Evolutionary conservation across 1,284 basidiomycete species (phyloP).

Genomic region (Agaricales sp.): DNA sequence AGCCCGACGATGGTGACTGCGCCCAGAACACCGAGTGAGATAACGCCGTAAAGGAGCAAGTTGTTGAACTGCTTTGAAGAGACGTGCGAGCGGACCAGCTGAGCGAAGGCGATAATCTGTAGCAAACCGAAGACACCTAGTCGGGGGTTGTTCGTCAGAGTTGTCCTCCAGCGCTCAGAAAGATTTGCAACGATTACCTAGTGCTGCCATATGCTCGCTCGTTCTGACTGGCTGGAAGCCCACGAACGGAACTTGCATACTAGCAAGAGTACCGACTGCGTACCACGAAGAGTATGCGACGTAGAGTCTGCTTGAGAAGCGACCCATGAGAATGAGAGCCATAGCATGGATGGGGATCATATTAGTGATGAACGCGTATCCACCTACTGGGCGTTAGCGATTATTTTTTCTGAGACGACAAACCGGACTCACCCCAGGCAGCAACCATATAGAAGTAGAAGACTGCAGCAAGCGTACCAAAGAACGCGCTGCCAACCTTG

Average conservation of each 20-base stretch:
- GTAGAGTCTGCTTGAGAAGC: constrained; percentile 88
- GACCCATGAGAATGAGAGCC: constrained; percentile 93
- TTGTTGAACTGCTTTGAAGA: constrained; percentile 91
- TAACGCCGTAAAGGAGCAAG: constrained; percentile 63
- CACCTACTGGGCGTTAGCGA: constrained; percentile 38
- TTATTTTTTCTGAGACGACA: neutral
- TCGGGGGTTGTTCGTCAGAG: constrained; percentile 8
- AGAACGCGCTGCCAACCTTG: constrained; percentile 89
- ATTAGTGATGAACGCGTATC: constrained; percentile 99
- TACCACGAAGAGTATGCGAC: constrained; percentile 98
- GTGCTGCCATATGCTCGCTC: constrained; percentile 97
- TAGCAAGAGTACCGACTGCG: constrained; percentile 90
- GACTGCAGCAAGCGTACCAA: constrained; percentile 82
- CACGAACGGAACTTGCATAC: constrained; percentile 99
- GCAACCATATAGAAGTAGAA: constrained; percentile 99
- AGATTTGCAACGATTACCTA: constrained; percentile 42
- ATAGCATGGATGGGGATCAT: constrained; percentile 98
- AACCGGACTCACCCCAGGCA: constrained; percentile 81
- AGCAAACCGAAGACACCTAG: constrained; percentile 93
- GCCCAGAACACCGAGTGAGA: constrained; percentile 67
- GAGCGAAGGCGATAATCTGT: constrained; percentile 92
- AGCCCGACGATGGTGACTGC: constrained; percentile 64
- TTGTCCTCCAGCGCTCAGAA: too few relatives aligned
- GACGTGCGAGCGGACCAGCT: constrained; percentile 83
- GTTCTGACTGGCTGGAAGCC: constrained; percentile 98